A percentile compares a stretch with the other conserved stretches of the same genome.
These are phyloP conservation scores for Ehretia macrophylla DNA, from an alignment of 257 asterid species.

Conservation along the genomic window DNA sequence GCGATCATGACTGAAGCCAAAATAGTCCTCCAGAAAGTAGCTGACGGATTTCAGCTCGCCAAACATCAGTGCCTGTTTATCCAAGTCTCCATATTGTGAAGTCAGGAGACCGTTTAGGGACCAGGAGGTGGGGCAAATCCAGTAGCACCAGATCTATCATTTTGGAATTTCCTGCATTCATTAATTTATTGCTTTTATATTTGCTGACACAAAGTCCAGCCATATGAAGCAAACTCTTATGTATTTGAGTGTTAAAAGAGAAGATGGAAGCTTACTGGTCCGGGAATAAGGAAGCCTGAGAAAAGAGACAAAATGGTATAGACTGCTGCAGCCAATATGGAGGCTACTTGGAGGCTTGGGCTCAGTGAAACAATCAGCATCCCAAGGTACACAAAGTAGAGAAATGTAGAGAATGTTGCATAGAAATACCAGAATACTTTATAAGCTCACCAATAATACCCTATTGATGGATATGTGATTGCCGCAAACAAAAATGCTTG, in stretches of 20 bases:
- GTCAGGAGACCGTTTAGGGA: background rate
- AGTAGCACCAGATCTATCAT: constrained; percentile 9
- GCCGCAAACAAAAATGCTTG: background rate
- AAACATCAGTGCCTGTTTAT: background rate
- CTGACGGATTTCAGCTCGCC: background rate
- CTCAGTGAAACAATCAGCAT: constrained; percentile 8
- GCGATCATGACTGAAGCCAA: background rate
- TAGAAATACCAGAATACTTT: constrained; percentile 13
- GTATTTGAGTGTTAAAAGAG: too few species aligned
- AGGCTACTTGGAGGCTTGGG: constrained; percentile 6
- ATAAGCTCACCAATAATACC: background rate
- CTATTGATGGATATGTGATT: constrained; percentile 4
- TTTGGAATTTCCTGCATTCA: background rate
- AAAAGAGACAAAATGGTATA: constrained; percentile 2
- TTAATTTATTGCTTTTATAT: too few species aligned
- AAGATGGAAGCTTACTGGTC: constrained; percentile 1
- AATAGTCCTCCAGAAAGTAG: background rate
- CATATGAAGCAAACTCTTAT: too few species aligned
- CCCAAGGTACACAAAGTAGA: constrained; percentile 5
- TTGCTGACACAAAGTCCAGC: too few species aligned
- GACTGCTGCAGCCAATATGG: background rate
- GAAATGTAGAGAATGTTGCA: background rate
- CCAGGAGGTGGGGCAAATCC: constrained; percentile 1
- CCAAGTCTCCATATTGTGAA: constrained; percentile 3
- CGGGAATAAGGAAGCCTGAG: constrained; percentile 6